These are phyloP conservation scores for Purpureocillium lavendulum DNA, from an alignment of 2,329 filamentous ascomycete species.

Conservation along the genomic window DNA sequence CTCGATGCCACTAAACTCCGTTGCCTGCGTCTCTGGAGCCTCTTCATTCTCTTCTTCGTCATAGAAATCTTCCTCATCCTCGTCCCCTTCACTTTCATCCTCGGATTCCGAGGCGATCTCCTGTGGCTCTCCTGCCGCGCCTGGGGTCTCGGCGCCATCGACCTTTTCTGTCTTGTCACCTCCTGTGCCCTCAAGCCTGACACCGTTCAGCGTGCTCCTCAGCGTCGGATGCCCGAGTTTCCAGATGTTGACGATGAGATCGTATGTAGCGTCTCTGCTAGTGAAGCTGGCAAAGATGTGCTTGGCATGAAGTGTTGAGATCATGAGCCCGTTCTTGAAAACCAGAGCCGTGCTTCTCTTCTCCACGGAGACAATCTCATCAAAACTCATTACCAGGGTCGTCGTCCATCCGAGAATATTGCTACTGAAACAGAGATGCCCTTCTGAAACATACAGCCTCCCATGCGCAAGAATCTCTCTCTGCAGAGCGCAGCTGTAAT, in stretches of 20 bases:
- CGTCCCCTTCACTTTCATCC: conserved; percentile 58
- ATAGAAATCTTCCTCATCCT: conserved; percentile 62
- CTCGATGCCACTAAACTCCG: conserved; percentile 30
- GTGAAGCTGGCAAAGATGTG: conserved; percentile 95
- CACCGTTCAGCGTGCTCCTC: conserved; percentile 84
- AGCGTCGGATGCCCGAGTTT: conserved; percentile 90
- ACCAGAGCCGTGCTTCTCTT: conserved; percentile 92
- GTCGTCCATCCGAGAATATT: conserved; percentile 98
- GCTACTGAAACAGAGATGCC: conserved; percentile 96
- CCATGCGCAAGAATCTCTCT: conserved; percentile 93
- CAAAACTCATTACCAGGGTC: conserved; percentile 94
- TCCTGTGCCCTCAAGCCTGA: conserved; percentile 69
- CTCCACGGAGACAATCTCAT: conserved; percentile 93
- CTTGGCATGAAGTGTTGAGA: conserved; percentile 89
- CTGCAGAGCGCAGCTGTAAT: conserved; percentile 94
- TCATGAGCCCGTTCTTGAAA: conserved; percentile 96
- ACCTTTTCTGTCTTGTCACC: conserved; percentile 89
- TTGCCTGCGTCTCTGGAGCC: conserved; percentile 49
- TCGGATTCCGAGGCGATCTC: conserved; percentile 47
- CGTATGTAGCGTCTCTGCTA: conserved; percentile 90
- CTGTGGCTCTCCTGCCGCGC: conserved; percentile 27
- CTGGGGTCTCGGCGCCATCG: conserved; percentile 35
- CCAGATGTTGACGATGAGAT: conserved; percentile 96
- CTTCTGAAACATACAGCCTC: conserved; percentile 90
- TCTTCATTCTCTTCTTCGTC: conserved; percentile 74